Percentiles rank a stretch among this genome's conserved stretches.
phyloP scores from a whole-genome alignment of 495 filamentous ascomycete genomes.

The Neurospora sp. region DNA sequence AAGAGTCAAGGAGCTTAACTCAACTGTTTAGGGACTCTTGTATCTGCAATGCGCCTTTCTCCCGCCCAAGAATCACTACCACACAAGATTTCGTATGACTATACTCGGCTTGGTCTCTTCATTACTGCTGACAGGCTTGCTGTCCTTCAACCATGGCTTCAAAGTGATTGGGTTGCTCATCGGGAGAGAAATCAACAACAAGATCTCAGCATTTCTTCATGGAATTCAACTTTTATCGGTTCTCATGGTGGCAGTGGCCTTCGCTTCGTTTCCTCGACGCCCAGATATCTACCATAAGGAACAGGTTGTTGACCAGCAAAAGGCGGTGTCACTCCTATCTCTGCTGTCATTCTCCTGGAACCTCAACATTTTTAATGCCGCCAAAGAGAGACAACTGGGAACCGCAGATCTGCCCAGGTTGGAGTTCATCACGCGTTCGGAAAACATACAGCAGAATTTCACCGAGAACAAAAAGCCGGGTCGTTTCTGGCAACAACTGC shows the following conservation, averaged over 20 bases:
- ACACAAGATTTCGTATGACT: constrained; percentile 22
- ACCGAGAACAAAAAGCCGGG: constrained; percentile 25
- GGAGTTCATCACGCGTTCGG: constrained; percentile 31
- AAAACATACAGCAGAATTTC: constrained; percentile 33
- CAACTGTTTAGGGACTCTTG: constrained; percentile 8
- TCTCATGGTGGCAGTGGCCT: constrained; percentile 10
- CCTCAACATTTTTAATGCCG: constrained; percentile 34
- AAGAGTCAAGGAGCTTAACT: background rate
- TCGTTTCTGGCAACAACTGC: constrained; percentile 46
- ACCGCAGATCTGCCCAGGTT: constrained; percentile 45
- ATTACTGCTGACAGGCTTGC: constrained; percentile 13
- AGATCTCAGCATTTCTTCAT: constrained; percentile 3
- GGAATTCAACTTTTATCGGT: constrained; percentile 17
- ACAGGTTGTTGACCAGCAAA: constrained; percentile 47
- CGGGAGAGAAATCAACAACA: background rate
- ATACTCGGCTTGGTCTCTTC: constrained; percentile 24
- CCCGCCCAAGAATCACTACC: constrained; percentile 11
- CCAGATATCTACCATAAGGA: constrained; percentile 45
- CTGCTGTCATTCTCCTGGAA: constrained; percentile 53
- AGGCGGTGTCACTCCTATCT: constrained; percentile 40
- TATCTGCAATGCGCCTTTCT: constrained; percentile 21
- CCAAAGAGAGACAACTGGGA: constrained; percentile 38
- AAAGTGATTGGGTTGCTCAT: constrained; percentile 5
- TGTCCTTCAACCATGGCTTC: constrained; percentile 18
- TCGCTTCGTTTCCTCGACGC: constrained; percentile 42